Evolutionary conservation across 495 filamentous ascomycete genomes (phyloP), one percentile per base, ranked within the genome.

Genomic region (Hypoxylon subgilvum): DNA sequence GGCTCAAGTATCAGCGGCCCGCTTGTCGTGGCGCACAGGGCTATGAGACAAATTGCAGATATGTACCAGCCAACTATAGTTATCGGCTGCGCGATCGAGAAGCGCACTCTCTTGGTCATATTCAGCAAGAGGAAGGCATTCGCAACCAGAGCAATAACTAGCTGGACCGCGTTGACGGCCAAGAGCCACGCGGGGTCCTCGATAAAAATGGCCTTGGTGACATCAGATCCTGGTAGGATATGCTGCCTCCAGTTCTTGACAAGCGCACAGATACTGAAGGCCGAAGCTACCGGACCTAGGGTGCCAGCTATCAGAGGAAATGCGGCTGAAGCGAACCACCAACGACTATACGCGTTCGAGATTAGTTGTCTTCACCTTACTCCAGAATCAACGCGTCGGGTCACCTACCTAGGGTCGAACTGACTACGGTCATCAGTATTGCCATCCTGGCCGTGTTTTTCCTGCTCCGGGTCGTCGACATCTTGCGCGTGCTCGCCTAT

Each of bases 251-350:
- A 95, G 36, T 84, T 79, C 59, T 84, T 76, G 4, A 86, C 84
- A 27, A 96, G 74, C 19, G 88, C 86, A 67, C 88, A 90, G 31
- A 96, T 85, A 68, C 81, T 89, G 79, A 96, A 91, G 14, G 88
- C 86, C 27, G 75, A 78, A 16, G 90, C 91, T 51, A 94, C 88
- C 3, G 91, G 91, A 0, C 91, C 91, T 47, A 96, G 86, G 0
- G 90, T 92, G 34, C 88, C 90, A 39, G 91, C 89, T 22, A 91
- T 76, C 63, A 95, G 80, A 22, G 91, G 91, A 58, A 91, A 90
- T 7, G 84, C 88, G 0, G 90, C 89, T 16, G 86, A 88, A 6
- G 89, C 88, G 61, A 93, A 87, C 91, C 91, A 96, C 90, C 90
- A 96, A 32, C 86, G 85, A 52, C 86, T 81, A 18, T 21, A 40